Base-by-base conservation (phyloP, 352 stramenopile genomes). In the Globisporangium viniferum region DNA sequence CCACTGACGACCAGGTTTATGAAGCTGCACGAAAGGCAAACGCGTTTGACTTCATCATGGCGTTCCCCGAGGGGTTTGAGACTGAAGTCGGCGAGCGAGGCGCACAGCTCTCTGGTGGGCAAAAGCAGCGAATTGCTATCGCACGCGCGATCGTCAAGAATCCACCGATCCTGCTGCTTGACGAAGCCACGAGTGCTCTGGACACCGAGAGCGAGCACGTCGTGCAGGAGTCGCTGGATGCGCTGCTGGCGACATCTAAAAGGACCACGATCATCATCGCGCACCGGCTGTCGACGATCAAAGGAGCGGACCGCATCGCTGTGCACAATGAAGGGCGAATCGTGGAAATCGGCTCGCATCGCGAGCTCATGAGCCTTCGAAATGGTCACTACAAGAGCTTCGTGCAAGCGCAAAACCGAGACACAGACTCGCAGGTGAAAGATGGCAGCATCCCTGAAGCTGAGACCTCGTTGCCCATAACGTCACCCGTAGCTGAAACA, bases 301-400 rank as follows among this genome's bases (percentile, higher is more conserved):
- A 94, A 65, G 87, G 98, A 76, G 97, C 94, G 58, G 88, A 98
- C 70, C 81, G 88, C 44, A 99, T 99, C 63, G 88, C 95, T n/a
- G 97, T 99, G 15, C 80, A 99, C 64, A 77, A 95, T 20, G 75
- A 90, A 20, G 97, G 97, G 6, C 69, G 67, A 27, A 92, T 99
- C n/a, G 84, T 97, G 5, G 96, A 99, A 72, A 71, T 90, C 10
- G 97, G 97, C 3, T 97, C 87, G 7, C 97, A 99, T 71, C 75
- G 91, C 8, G 87, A 98, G 59, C 79, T 99, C 20, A 72, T 98
- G 62, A 24, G 36, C 8, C 74, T 86, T 8, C 20, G 66, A 1
- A 55, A 76, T 39, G 81, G 83, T 12, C 75, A 80, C n/a, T 92
- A 92, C 63, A 73, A 72, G 4, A 66, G 29, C 22, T 62, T 91